A percentile compares a stretch with the other conserved stretches of the same genome.
phyloP scores from a whole-genome alignment of 148 eudicot species.

The Heliamphora exappendiculata region DNA sequence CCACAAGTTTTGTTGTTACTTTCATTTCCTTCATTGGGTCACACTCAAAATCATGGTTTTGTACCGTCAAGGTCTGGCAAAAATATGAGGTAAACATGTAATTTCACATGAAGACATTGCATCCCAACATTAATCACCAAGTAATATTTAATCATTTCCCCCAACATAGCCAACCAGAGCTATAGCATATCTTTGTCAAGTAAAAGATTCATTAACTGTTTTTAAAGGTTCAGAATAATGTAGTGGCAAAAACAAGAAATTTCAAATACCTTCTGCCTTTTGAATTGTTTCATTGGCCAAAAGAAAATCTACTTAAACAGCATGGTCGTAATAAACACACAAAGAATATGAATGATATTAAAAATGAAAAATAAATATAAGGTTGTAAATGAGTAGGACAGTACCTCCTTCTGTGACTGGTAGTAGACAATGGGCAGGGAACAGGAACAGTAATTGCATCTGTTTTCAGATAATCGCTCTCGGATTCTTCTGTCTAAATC shows the following conservation, averaged over 20 bases:
- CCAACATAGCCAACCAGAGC: background rate
- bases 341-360: background rate
- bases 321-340: background rate
- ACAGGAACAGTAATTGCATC: constrained; percentile 60
- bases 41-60: background rate
- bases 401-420: constrained; percentile 88
- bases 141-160: background rate
- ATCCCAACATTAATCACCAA: background rate
- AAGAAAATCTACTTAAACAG: background rate
- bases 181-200: background rate
- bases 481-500: constrained; percentile 70
- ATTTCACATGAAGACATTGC: background rate
- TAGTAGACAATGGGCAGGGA: constrained; percentile 52
- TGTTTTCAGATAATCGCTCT: constrained; percentile 60
- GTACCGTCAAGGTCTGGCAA: background rate
- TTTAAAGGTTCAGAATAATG: background rate
- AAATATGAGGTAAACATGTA: background rate
- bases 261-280: background rate
- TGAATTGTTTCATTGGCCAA: background rate
- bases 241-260: background rate
- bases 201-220: background rate
- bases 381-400: background rate
- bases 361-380: background rate
- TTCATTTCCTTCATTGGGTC: background rate
- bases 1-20: background rate